Evolutionary conservation across 352 stramenopile species (phyloP), one percentile per base, ranked within the genome.

Genomic region (Phytophthora aleatoria): DNA sequence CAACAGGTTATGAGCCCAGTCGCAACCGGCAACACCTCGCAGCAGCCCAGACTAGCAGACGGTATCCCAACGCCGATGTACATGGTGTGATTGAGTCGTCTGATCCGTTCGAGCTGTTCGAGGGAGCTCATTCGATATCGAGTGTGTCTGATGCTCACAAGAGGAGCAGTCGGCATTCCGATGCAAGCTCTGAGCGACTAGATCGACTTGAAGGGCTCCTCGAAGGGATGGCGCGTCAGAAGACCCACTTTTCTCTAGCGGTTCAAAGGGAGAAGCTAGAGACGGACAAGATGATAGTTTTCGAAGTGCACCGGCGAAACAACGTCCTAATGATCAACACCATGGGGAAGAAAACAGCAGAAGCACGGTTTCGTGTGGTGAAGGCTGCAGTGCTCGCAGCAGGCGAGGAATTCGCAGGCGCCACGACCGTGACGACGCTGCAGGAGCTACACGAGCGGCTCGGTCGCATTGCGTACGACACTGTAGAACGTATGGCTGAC

Each of bases 391-490:
- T 20, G 16, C 16, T 20, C 16, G 16, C 16, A 20, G 16, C 16
- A 20, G 16, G 16, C 16, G 16, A 20, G 16, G 16, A 20, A 20
- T 0, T 20, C 16, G 16, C 16, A 20, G 16, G 16, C 16, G 16
- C 16, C 16, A 20, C 16, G 16, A 20, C 16, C 16, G 16, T 20
- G 39, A 45, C 48, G 10, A 43, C 30, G 13, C n/a, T 54, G 3
- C 28, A n/a, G 8, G n/a, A 50, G 2, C 28, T 63, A 11, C 31
- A 56, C 36, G 5, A 50, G 20, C 35, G 47, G 3, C 45, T 63
- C 0, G 56, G 45, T 0, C 45, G 51, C 6, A 7, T 63, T 13
- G 7, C 47, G n/a, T 64, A 57, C 33, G 55, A 62, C 24, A 47
- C 33, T n/a, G 50, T 56, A 0, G 47, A 57, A 47, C 15, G 27